Evolutionary conservation across 2,329 filamentous ascomycete species (phyloP).

Genomic region (Microdochium nivale): DNA sequence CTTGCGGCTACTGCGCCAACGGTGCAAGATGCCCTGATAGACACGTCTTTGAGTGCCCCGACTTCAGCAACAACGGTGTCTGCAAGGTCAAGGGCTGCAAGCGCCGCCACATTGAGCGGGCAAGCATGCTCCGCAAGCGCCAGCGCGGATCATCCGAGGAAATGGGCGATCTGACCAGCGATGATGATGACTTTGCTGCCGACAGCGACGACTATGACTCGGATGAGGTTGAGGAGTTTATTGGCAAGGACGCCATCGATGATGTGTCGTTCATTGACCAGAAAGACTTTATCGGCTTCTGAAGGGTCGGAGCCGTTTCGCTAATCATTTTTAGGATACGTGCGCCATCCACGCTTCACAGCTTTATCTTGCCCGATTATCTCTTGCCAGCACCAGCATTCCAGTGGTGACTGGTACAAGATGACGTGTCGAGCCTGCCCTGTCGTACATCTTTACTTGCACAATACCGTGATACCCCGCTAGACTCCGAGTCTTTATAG

Average conservation of each 20-base stretch:
- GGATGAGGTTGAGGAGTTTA: constrained; percentile 61
- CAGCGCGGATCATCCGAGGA: constrained; percentile 35
- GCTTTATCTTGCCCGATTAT: neutral
- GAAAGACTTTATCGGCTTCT: constrained; percentile 50
- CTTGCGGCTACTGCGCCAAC: constrained; percentile 80
- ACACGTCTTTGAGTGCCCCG: constrained; percentile 88
- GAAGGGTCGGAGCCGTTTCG: constrained; percentile 6
- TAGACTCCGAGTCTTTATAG: no score
- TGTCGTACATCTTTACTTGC: no score
- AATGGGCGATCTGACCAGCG: constrained; percentile 66
- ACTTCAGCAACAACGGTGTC: constrained; percentile 82
- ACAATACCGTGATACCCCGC: no score
- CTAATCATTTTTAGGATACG: neutral
- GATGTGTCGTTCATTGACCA: constrained; percentile 48
- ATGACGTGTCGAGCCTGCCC: no score
- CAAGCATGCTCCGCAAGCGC: constrained; percentile 65
- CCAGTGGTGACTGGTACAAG: neutral
- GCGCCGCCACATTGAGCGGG: constrained; percentile 79
- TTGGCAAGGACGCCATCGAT: constrained; percentile 43
- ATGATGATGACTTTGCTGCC: constrained; percentile 59
- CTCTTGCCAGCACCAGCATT: neutral
- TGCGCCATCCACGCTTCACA: neutral
- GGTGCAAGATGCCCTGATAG: constrained; percentile 70
- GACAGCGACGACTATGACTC: constrained; percentile 75
- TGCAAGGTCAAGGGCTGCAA: constrained; percentile 79